phyloP scores from a whole-genome alignment of 1,284 basidiomycete genomes.

The Irpex sp. region DNA sequence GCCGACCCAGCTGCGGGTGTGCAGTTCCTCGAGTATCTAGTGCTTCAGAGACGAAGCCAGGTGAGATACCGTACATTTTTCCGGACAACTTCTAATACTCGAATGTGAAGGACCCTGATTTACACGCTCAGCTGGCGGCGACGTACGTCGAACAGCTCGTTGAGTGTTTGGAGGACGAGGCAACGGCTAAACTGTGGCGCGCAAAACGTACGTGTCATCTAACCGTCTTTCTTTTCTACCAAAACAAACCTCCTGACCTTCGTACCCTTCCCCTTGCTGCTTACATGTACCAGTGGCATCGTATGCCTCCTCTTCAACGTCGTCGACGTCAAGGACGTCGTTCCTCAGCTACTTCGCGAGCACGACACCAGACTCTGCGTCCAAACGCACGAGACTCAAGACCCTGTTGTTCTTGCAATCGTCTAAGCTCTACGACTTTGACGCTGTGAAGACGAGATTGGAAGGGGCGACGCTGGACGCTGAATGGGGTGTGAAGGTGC shows the following conservation, averaged over 20 bases:
- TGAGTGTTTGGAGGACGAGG: conserved; percentile 43
- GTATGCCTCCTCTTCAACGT: conserved; percentile 5
- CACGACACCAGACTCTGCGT: conserved; percentile 71
- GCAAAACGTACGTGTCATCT: conserved; percentile 52
- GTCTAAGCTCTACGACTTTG: conserved; percentile 63
- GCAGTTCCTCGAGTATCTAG: conserved; percentile 77
- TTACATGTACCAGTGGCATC: conserved; percentile 20
- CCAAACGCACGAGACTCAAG: conserved; percentile 73
- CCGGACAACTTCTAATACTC: neutral
- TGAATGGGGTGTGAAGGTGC: conserved; percentile 35
- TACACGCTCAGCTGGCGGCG: conserved; percentile 59
- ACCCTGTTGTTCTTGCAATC: conserved; percentile 76
- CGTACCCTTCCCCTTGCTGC: conserved; percentile 18
- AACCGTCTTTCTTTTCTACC: no score
- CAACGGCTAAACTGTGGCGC: conserved; percentile 60
- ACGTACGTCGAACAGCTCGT: conserved; percentile 55
- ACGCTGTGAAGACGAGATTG: conserved; percentile 43
- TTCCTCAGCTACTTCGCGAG: conserved; percentile 61
- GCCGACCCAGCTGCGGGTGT: conserved; percentile 57
- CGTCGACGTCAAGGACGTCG: conserved; percentile 47
- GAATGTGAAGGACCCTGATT: conserved; percentile 41
- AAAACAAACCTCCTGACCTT: neutral
- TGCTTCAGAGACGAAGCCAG: conserved; percentile 64
- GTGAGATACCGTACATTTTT: conserved; percentile 32
- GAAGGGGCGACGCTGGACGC: conserved; percentile 17